Base-by-base conservation (phyloP, 345 rosid species). In the Camelina laxa region DNA sequence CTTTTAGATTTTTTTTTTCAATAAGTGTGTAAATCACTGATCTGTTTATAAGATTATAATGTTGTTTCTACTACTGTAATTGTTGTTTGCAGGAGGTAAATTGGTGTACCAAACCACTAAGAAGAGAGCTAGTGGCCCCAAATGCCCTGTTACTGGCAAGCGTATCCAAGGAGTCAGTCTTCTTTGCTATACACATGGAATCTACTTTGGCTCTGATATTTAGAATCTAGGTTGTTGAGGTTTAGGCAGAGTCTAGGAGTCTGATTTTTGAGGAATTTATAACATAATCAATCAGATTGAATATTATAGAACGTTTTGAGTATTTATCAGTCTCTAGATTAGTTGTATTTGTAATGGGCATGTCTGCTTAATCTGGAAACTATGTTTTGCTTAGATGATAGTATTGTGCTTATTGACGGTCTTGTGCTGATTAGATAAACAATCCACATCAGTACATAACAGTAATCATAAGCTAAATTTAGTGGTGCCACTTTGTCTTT, bases 71-170 rank as follows among this genome's bases (percentile, higher is more conserved):
- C 13, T 12, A n/a, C 53, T 3, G 22, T 45, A 22, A 12, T 15
- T n/a, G 30, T 50, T 62, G 17, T 1, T 33, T 33, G 61, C 65
- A 88, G 97, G 92, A 57, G 92, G 97, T 67, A 91, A 85, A 77
- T 77, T 91, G 87, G 85, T 85, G 22, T 91, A 86, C 62, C 94
- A 87, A 82, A 88, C 79, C 45, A 87, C 92, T 3, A 87, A 88
- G 80, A 91, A 91, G 87, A 84, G 89, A 77, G 92, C 90, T 7
- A 87, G 82, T 51, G 90, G 92, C 2, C 92, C 89, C 9, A 86
- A 86, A 68, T 87, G 92, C 39, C 88, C 88, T n/a, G 88, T 89
- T 21, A 89, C 91, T 17, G 93, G 92, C 31, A 87, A 91, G 81
- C 72, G 91, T 57, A 91, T 91, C 45, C 93, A 88, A 60, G 91